A percentile compares a stretch with the other conserved stretches of the same genome.
phyloP scores from a whole-genome alignment of 1,284 basidiomycete genomes.

The Xerocomus nothofagi region DNA sequence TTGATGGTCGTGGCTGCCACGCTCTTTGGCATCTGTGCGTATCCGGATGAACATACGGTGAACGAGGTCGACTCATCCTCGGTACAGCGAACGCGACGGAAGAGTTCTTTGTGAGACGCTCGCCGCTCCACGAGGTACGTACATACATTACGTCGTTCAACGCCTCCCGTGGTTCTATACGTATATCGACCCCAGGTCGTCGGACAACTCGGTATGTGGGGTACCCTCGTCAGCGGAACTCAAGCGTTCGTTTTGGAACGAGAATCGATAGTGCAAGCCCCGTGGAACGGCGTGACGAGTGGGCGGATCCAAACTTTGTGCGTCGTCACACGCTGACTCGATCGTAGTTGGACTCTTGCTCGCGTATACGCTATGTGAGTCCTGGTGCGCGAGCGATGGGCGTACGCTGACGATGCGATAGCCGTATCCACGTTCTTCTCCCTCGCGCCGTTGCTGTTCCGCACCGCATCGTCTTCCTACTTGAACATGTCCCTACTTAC shows the following conservation, averaged over 20 bases:
- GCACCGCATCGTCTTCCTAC: slow-evolving; percentile 79
- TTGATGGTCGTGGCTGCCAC: slow-evolving; percentile 85
- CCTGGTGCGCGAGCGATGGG: not conserved
- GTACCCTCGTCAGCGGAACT: slow-evolving; percentile 70
- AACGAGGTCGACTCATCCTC: not conserved
- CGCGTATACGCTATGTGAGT: slow-evolving; percentile 59
- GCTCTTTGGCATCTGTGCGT: slow-evolving; percentile 78
- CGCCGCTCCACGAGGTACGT: slow-evolving; percentile 72
- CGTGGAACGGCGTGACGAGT: slow-evolving; percentile 73
- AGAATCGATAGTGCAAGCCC: slow-evolving; percentile 54
- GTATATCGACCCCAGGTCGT: slow-evolving; percentile 52
- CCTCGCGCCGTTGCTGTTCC: slow-evolving; percentile 79
- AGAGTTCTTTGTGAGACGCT: slow-evolving; percentile 78
- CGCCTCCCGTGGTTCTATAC: not conserved
- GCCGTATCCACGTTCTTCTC: slow-evolving; percentile 82
- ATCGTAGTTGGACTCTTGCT: slow-evolving; percentile 65
- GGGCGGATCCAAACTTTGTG: slow-evolving; percentile 18
- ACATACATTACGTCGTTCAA: not conserved
- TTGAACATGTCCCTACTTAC: slow-evolving; percentile 83
- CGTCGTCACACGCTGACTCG: slow-evolving; percentile 1
- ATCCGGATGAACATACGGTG: not conserved
- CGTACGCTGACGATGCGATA: slow-evolving; percentile 12
- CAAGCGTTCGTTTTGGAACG: slow-evolving; percentile 77
- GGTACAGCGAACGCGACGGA: slow-evolving; percentile 76
- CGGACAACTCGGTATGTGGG: slow-evolving; percentile 83